Evolutionary conservation across 2,329 filamentous ascomycete species (phyloP), one percentile per base, ranked within the genome.

Genomic region (Fusarium sambucinum): DNA sequence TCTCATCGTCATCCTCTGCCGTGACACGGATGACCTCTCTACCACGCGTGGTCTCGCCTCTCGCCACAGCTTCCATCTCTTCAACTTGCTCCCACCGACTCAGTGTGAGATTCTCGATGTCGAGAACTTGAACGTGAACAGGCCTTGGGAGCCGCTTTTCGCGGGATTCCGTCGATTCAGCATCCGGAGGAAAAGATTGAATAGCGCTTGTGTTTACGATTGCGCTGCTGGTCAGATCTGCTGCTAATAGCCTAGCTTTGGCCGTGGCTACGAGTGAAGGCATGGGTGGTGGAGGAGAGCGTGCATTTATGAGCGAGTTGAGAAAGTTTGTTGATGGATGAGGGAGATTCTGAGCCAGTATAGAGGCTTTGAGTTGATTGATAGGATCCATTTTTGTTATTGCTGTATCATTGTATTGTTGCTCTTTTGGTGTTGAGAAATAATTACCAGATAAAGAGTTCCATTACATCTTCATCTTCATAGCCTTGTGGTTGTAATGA

Each of bases 31-130:
- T 88, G 30, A 99, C 88, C 77, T 97, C 92, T 12, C 94, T 82
- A 0, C 96, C 96, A 40, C 88, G 86, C 1, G 86, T 92, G 68
- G 83, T 87, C 80, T 95, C 92, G 1, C 92, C 92, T 14, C 91
- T 85, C 73, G 91, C 89, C 44, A 89, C 83, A 42, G 89, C 86
- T 77, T 95, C 92, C 9, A 96, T 87, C 33, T 90, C 89, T 77
- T 97, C 93, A 32, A 97, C 86, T 78, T 97, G 93, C 68, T 93
- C 90, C 93, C 94, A 97, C 52, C 91, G 86, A 72, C 91, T 93
- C 53, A 87, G 85, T 3, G 90, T 86, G 21, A 98, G 85, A 75
- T 98, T 94, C 75, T 97, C 91, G 10, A 98, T 84, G 72, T 96
- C 94, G 2, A 97, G 81, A 1, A 98, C 87, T 78, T 98, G 96